Evolutionary conservation across 768 basidiomycete species (phyloP).

Genomic region (Pilatotrama ljubarskyi): DNA sequence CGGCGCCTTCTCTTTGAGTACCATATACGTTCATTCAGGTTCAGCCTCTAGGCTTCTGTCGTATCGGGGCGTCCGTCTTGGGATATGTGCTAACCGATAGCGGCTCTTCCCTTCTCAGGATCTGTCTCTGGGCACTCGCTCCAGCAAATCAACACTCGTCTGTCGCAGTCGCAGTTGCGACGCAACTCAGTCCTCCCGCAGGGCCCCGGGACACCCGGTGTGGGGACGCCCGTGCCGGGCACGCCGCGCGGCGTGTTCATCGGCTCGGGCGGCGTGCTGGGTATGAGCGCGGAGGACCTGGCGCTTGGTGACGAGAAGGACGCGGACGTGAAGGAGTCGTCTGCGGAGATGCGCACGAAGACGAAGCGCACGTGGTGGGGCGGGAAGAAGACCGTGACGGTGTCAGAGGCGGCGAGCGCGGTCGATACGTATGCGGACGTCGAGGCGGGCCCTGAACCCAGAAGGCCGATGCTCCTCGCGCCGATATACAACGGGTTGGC

Average conservation of each 20-base stretch:
- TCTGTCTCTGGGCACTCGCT: conserved; percentile 43
- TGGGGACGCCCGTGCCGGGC: conserved; percentile 23
- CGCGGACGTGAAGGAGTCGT: conserved; percentile 18
- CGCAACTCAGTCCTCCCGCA: conserved; percentile 19
- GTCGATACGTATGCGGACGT: conserved; percentile 27
- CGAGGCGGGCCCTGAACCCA: conserved; percentile 32
- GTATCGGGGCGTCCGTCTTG: background rate
- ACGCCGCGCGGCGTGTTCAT: conserved; percentile 31
- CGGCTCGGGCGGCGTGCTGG: conserved; percentile 17
- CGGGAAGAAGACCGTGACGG: conserved; percentile 44
- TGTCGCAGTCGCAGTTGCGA: conserved; percentile 15
- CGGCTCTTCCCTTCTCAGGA: conserved; percentile 18
- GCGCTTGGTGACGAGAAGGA: conserved; percentile 21
- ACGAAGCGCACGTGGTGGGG: conserved; percentile 58
- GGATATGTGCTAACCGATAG: background rate
- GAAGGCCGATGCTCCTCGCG: conserved; percentile 38
- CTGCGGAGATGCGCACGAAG: conserved; percentile 17
- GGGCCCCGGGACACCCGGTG: conserved; percentile 24
- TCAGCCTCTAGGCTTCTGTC: background rate
- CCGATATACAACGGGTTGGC: conserved; percentile 39
- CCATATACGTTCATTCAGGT: background rate
- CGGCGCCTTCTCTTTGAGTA: background rate
- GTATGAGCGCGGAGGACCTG: conserved; percentile 27
- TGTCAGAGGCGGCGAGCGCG: conserved; percentile 23
- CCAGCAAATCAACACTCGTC: conserved; percentile 27